Base-by-base conservation (phyloP, 2,329 filamentous ascomycete genomes). In the Pezicula radicicola region DNA sequence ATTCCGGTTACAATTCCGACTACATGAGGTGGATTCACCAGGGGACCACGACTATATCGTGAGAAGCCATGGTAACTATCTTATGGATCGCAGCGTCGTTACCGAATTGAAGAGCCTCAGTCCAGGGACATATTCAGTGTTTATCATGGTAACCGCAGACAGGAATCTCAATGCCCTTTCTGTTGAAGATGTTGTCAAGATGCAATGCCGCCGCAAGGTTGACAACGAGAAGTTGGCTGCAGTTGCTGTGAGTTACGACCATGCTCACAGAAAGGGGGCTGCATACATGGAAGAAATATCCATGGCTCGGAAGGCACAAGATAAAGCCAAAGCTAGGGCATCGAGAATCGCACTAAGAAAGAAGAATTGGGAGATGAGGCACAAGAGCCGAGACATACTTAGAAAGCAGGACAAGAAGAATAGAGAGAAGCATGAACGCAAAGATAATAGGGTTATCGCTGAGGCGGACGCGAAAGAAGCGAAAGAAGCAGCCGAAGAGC, bases 141-240 rank as follows among this genome's bases (percentile, higher is more conserved):
- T 81, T 47, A 72, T 84, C 47, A 79, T 75, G 62, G 73, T 85
- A 4, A 73, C 75, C 5, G 80, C 74, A 3, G 71, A 76, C 54
- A 73, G 81, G 15, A 63, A 78, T 52, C 68, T 70, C 2, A 59
- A 60, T 2, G 46, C 66, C 3, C 60, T 70, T 9, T 79, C 79
- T 0, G 70, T 82, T 15, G 81, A 84, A 58, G 76, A 82, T 1
- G 78, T 85, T 1, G 74, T 84, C 21, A 78, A 79, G 60, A 68
- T 69, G 12, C 75, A 83, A 59, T 77, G 73, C 51, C 65, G 70
- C 46, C 60, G 66, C 2, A 74, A 78, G 12, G 65, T 66, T 27
- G 75, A 80, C 55, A 82, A 83, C 46, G 79, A 82, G 42, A 85
- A 84, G 65, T 70, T 85, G 2, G 74, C 78, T 1, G 76, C 80